phyloP scores from a whole-genome alignment of 2,329 filamentous ascomycete species.

The Geosmithia flava region DNA sequence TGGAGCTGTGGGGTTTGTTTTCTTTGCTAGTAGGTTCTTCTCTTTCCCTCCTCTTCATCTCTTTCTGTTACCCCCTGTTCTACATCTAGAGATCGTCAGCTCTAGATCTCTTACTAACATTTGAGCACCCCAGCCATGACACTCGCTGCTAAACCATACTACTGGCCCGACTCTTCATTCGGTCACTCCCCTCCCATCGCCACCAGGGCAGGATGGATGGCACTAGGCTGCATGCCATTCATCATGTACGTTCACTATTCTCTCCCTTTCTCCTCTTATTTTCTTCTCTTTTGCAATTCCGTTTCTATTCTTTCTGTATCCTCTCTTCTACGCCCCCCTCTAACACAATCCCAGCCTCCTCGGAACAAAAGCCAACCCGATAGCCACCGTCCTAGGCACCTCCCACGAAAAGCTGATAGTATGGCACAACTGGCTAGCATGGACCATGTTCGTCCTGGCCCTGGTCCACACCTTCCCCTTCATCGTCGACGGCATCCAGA shows the following conservation, averaged over 20 bases:
- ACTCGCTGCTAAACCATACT: constrained; percentile 37
- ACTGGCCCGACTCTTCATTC: constrained; percentile 36
- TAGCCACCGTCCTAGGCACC: constrained; percentile 39
- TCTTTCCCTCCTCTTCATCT: constrained; percentile 5
- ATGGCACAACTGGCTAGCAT: constrained; percentile 41
- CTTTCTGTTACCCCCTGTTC: not conserved
- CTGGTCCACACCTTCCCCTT: constrained; percentile 49
- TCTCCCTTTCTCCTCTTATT: not conserved
- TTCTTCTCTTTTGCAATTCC: constrained; percentile 8
- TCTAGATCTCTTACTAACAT: too few relatives aligned
- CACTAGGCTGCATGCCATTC: constrained; percentile 37
- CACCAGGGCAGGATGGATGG: constrained; percentile 38
- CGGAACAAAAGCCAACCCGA: constrained; percentile 41
- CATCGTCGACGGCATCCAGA: constrained; percentile 35
- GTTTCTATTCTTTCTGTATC: not conserved
- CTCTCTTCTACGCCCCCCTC: too few relatives aligned
- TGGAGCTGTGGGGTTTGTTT: constrained; percentile 24
- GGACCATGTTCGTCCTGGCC: constrained; percentile 42
- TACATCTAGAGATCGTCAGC: too few relatives aligned
- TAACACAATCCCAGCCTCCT: constrained; percentile 14
- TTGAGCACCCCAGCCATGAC: too few relatives aligned
- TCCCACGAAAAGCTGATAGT: constrained; percentile 44
- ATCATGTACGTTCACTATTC: constrained; percentile 25
- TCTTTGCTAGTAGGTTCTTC: constrained; percentile 25
- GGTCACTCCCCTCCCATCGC: constrained; percentile 40